Evolutionary conservation across 768 basidiomycete species (phyloP).

Genomic region (Basidioascus undulatus): DNA sequence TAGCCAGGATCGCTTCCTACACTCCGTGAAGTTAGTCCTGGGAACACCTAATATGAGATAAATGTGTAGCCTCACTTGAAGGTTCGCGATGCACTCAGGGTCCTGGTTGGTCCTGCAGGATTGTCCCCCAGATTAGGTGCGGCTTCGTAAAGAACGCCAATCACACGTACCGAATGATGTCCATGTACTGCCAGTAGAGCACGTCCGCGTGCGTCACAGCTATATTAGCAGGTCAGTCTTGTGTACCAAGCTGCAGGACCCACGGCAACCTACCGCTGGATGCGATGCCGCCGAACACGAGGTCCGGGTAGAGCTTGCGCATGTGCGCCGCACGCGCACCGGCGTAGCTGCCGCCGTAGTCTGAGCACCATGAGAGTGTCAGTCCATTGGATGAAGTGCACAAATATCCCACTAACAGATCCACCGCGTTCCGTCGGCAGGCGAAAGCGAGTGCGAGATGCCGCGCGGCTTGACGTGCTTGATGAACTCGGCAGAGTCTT

Average conservation of each 20-base stretch:
- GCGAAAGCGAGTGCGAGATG: slow-evolving; percentile 42
- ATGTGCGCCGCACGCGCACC: slow-evolving; percentile 85
- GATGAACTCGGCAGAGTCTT: slow-evolving; percentile 86
- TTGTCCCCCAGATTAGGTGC: no score
- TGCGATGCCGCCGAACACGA: slow-evolving; percentile 75
- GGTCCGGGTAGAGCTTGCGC: slow-evolving; percentile 58
- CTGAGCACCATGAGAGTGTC: no score
- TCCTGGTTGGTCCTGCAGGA: no score
- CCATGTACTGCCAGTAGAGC: slow-evolving; percentile 69
- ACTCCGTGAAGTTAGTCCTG: no score
- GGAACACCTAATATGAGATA: no score
- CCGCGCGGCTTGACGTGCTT: slow-evolving; percentile 45
- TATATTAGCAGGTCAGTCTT: slow-evolving; percentile 2
- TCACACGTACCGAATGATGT: slow-evolving; percentile 47
- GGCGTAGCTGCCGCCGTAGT: slow-evolving; percentile 68
- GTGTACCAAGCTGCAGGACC: no score
- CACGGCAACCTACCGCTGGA: slow-evolving; percentile 32
- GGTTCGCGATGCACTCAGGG: no score
- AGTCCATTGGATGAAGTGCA: no score
- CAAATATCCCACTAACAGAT: no score
- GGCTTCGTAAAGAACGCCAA: no score
- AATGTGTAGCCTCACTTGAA: no score
- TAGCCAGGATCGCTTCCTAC: slow-evolving; percentile 9
- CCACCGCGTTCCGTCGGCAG: slow-evolving; percentile 47
- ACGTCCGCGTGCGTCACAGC: slow-evolving; percentile 71